phyloP scores from a whole-genome alignment of 192 early-diverging fungal genomes.

The Lobosporangium transversale region DNA sequence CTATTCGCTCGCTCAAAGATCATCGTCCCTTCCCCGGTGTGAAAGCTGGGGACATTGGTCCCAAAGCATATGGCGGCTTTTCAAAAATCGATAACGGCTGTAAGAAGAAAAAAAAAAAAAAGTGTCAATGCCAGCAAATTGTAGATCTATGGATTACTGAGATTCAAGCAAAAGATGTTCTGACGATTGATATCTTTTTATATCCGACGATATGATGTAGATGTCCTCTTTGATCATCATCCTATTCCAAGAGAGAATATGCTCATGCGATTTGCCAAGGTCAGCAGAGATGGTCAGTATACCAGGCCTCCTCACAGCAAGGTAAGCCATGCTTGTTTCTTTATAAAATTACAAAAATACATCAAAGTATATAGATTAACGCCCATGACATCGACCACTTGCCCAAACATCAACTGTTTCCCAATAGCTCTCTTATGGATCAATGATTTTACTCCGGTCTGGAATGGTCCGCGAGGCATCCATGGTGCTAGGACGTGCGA shows the following conservation, averaged over 20 bases:
- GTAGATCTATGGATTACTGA: too few relatives aligned
- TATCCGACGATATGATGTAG: conserved; percentile 9
- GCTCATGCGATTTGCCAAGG: conserved; percentile 83
- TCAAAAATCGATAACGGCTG: conserved; percentile 85
- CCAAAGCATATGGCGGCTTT: conserved; percentile 75
- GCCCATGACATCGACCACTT: too few relatives aligned
- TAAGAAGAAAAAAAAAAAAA: too few relatives aligned
- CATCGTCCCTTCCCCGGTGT: conserved; percentile 78
- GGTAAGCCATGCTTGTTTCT: conserved; percentile 9
- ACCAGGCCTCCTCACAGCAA: conserved; percentile 70
- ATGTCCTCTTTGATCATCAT: conserved; percentile 73
- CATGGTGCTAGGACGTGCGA: conserved; percentile 65
- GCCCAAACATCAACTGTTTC: too few relatives aligned
- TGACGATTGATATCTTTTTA: not conserved
- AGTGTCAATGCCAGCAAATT: too few relatives aligned
- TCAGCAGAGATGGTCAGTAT: conserved; percentile 73
- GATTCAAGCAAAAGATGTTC: too few relatives aligned
- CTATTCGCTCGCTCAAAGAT: conserved; percentile 73
- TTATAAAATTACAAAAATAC: not conserved
- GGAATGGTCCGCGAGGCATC: conserved; percentile 70
- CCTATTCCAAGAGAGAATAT: conserved; percentile 83
- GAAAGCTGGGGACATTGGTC: conserved; percentile 83
- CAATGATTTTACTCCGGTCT: conserved; percentile 81
- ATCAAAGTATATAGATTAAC: too few relatives aligned
- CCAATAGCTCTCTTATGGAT: conserved; percentile 75